Percentiles rank a stretch among this genome's conserved stretches.
Conservation (phyloP, 2,329 filamentous ascomycete genomes). For the Diplocarpon rosae region DNA sequence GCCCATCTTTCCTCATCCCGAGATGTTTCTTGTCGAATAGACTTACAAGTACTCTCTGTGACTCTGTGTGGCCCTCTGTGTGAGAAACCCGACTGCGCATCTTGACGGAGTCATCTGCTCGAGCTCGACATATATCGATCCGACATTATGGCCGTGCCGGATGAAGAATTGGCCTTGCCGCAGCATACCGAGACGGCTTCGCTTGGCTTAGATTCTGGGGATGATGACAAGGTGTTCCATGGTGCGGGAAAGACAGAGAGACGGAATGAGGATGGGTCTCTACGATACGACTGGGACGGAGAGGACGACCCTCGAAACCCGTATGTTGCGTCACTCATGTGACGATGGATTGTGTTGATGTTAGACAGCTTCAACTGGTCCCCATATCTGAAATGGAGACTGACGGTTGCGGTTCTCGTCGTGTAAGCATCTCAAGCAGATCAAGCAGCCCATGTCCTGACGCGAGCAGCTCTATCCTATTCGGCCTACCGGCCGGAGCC, state of each 20-base stretch:
- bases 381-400: constrained; percentile 27
- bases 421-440: background rate
- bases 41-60: too few relatives aligned
- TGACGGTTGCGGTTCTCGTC: constrained; percentile 1
- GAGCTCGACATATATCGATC: too few relatives aligned
- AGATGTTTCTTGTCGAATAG: too few relatives aligned
- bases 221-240: too few relatives aligned
- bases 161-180: too few relatives aligned
- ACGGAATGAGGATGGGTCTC: constrained; percentile 8
- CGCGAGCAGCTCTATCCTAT: constrained; percentile 28
- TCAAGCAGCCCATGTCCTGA: constrained; percentile 24
- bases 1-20: too few relatives aligned
- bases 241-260: background rate
- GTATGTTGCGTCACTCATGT: constrained; percentile 3
- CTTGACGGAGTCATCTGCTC: too few relatives aligned
- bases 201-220: too few relatives aligned
- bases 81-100: too few relatives aligned
- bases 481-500: constrained; percentile 24
- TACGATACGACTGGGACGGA: constrained; percentile 22
- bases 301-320: constrained; percentile 28
- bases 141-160: too few relatives aligned
- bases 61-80: too few relatives aligned
- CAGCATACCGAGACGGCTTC: too few relatives aligned
- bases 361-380: constrained; percentile 27
- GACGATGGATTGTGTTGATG: background rate